Evolutionary conservation across 805 yeast genomes (phyloP), one percentile per base, ranked within the genome.

Genomic region (Kuraishia cidri): DNA sequence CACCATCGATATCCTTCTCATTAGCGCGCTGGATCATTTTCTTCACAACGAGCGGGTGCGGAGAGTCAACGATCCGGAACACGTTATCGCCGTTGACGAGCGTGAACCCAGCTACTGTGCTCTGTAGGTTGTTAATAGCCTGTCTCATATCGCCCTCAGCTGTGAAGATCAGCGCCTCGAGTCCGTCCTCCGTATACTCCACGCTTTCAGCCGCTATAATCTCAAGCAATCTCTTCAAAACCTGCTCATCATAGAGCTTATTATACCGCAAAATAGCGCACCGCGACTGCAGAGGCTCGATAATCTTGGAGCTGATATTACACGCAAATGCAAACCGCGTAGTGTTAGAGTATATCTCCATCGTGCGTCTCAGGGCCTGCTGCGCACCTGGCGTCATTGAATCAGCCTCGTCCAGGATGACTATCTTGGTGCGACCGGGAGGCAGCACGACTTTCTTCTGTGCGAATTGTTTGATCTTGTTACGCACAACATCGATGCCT

Each of bases 141-240:
- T 92, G 98, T 55, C 98, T 76, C 98, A 92, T 90, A 52, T 92
- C 98, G 38, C 98, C 98, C 51, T 92, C 98, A 1, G 96, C 94
- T 0, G 97, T 80, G 59, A 92, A 92, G 11, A 92, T 76, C 37
- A 92, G 67, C 0, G 98, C 97, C 43, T 86, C 86, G 23, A 92
- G 58, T 0, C 98, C 98, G 54, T 86, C 96, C 39, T 86, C 83
- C 12, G 88, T 75, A 55, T 74, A 83, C 48, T 85, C 64, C 10
- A 90, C 82, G 28, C 75, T 53, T 53, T 92, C 97, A 3, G 56
- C 47, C 42, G 78, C 66, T 29, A 78, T 69, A 15, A 92, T 71
- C 46, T 84, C 81, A 40, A 84, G 54, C 33, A 92, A 60, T 38
- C 95, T 69, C 42, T 75, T 69, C 48, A 88, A 64, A 1, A 92